phyloP scores from a whole-genome alignment of 2,329 filamentous ascomycete species.

The Cladosporium sp. region DNA sequence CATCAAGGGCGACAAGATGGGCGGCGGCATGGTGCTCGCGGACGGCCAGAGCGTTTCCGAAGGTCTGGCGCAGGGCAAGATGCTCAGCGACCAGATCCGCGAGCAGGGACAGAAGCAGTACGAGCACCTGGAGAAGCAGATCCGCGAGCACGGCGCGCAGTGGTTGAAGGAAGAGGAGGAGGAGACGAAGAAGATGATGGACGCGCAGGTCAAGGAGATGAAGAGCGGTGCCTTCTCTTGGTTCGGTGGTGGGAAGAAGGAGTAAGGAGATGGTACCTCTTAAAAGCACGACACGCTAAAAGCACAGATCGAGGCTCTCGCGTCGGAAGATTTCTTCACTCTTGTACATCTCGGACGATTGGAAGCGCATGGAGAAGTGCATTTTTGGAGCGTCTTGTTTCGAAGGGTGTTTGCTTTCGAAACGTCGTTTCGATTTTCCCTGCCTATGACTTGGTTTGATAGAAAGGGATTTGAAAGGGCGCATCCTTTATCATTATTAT shows the following conservation, averaged over 20 bases:
- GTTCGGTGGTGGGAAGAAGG: constrained; percentile 40
- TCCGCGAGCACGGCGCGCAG: constrained; percentile 87
- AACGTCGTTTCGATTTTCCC: too few species aligned
- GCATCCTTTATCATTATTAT: too few species aligned
- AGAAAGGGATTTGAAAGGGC: neutral
- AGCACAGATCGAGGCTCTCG: neutral
- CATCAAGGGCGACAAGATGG: constrained; percentile 59
- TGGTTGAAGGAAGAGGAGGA: constrained; percentile 93
- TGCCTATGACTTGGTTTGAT: neutral
- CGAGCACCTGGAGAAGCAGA: constrained; percentile 82
- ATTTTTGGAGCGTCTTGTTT: too few species aligned
- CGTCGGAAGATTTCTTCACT: neutral
- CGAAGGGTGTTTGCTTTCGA: neutral
- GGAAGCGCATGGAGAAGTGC: constrained; percentile 1
- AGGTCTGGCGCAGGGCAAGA: constrained; percentile 87
- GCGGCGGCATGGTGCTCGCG: constrained; percentile 57
- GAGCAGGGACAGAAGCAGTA: constrained; percentile 91
- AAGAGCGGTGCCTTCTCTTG: constrained; percentile 67
- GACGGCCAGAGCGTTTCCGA: constrained; percentile 65
- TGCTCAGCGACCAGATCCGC: constrained; percentile 90
- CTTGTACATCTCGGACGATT: constrained; percentile 3
- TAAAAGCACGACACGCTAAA: neutral
- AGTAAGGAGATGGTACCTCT: constrained; percentile 9
- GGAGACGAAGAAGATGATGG: constrained; percentile 81
- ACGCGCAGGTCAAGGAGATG: constrained; percentile 90